Conservation (phyloP, 2,329 filamentous ascomycete genomes). For the Plectosphaerella sp. region DNA sequence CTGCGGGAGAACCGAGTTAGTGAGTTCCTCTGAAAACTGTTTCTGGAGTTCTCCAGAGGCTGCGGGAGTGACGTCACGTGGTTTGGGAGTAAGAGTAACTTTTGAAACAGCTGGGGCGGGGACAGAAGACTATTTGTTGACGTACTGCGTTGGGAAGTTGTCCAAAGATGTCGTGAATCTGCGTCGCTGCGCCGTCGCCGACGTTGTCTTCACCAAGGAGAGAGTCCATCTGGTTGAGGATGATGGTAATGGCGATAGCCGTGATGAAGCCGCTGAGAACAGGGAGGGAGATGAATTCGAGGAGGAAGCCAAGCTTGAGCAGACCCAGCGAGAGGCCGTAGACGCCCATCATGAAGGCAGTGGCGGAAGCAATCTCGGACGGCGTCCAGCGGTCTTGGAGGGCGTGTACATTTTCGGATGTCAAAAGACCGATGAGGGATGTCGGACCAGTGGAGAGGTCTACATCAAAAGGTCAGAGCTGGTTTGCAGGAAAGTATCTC, state of each 20-base stretch:
- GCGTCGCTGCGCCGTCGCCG: constrained; percentile 46
- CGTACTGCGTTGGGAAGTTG: constrained; percentile 44
- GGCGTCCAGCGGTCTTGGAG: constrained; percentile 43
- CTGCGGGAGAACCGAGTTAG: background rate
- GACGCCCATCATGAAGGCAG: constrained; percentile 60
- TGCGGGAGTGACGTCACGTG: too few species aligned
- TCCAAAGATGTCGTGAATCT: constrained; percentile 55
- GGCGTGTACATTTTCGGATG: constrained; percentile 53
- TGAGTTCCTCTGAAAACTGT: too few species aligned
- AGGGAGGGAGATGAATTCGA: constrained; percentile 62
- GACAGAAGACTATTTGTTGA: too few species aligned
- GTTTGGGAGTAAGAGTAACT: too few species aligned
- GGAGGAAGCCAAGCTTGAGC: constrained; percentile 58
- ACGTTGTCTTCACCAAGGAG: constrained; percentile 52
- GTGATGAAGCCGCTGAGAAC: constrained; percentile 64
- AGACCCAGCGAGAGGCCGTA: constrained; percentile 56
- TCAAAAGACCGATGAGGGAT: constrained; percentile 59
- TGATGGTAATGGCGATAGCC: constrained; percentile 61
- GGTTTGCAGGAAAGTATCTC: background rate
- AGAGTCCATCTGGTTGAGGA: constrained; percentile 59
- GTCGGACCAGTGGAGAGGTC: constrained; percentile 61
- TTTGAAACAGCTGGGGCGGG: too few species aligned
- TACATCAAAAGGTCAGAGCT: constrained; percentile 14
- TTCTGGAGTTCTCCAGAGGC: too few species aligned
- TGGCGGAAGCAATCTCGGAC: constrained; percentile 53